Evolutionary conservation across 306 rosid species (phyloP).

Genomic region (Corylus heterophylla): DNA sequence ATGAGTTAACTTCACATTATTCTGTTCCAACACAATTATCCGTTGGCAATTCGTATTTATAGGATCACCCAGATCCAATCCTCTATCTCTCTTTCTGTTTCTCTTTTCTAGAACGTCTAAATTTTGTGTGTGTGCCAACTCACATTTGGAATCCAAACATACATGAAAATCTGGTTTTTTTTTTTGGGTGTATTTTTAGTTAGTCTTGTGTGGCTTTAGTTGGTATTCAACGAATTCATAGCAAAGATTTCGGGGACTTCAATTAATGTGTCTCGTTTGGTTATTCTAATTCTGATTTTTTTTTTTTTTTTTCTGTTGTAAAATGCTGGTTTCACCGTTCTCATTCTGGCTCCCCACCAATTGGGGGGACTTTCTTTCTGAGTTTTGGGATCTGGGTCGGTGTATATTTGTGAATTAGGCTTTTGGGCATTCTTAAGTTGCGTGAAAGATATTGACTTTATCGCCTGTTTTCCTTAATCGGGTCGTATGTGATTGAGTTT

Average conservation of each 20-base stretch:
- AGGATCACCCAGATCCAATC: conserved; percentile 46
- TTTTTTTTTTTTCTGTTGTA: background rate
- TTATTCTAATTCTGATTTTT: conserved; percentile 13
- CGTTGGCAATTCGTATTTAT: conserved; percentile 32
- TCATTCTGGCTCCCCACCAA: background rate
- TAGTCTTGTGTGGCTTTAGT: conserved; percentile 21
- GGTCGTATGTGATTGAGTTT: background rate
- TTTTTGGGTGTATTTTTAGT: background rate
- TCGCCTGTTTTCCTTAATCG: conserved; percentile 1
- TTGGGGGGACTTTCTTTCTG: conserved; percentile 8
- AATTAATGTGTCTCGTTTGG: conserved; percentile 13
- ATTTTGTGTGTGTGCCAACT: conserved; percentile 21
- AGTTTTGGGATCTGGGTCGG: conserved; percentile 20
- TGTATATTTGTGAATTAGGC: background rate
- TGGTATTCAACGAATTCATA: conserved; percentile 25
- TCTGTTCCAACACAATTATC: background rate
- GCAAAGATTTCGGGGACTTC: conserved; percentile 6
- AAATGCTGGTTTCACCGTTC: conserved; percentile 6
- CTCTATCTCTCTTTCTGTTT: conserved; percentile 28
- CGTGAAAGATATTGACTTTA: background rate
- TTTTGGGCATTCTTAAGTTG: conserved; percentile 1
- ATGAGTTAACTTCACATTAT: background rate
- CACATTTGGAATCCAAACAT: conserved; percentile 28
- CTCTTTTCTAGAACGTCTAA: conserved; percentile 19
- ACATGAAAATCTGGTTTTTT: background rate